Percentiles rank a stretch among this genome's conserved stretches.
Evolutionary conservation across 371 early-diverging fungal genomes (phyloP).

Genomic region (Conidiobolus incongruus): DNA sequence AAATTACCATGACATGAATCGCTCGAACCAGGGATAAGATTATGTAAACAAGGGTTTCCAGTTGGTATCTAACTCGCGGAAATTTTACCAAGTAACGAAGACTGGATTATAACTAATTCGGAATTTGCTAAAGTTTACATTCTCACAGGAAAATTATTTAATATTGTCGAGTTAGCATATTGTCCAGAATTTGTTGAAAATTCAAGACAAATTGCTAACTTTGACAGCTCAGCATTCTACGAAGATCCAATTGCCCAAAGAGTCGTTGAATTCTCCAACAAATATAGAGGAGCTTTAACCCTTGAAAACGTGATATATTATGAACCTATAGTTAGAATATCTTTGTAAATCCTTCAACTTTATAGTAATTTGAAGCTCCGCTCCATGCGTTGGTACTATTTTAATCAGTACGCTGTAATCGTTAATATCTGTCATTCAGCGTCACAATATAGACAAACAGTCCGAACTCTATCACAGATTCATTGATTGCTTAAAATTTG

Average conservation of each 20-base stretch:
- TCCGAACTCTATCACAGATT: slow-evolving; percentile 47
- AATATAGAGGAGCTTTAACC: slow-evolving; percentile 60
- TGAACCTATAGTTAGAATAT: slow-evolving; percentile 26
- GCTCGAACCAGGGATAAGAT: slow-evolving; percentile 56
- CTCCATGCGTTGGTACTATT: slow-evolving; percentile 68
- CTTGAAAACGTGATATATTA: slow-evolving; percentile 57
- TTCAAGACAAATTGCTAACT: slow-evolving; percentile 45
- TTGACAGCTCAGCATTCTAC: slow-evolving; percentile 80
- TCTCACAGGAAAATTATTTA: slow-evolving; percentile 30
- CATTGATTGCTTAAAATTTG: slow-evolving; percentile 76
- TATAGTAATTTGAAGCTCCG: slow-evolving; percentile 21
- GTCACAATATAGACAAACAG: not conserved
- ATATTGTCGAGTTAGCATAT: slow-evolving; percentile 45
- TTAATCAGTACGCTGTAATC: slow-evolving; percentile 71
- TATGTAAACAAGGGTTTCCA: slow-evolving; percentile 65
- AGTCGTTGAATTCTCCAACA: slow-evolving; percentile 39
- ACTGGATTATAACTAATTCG: not conserved
- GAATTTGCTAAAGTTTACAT: slow-evolving; percentile 23
- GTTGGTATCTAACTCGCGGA: slow-evolving; percentile 27
- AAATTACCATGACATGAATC: slow-evolving; percentile 68
- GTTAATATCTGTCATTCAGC: slow-evolving; percentile 34
- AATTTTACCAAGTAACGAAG: slow-evolving; percentile 13
- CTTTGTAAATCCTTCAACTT: slow-evolving; percentile 60
- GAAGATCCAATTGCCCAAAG: slow-evolving; percentile 52
- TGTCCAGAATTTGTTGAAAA: slow-evolving; percentile 64